Evolutionary conservation across 2,329 filamentous ascomycete species (phyloP).

Genomic region (Leptographium radiaticola): DNA sequence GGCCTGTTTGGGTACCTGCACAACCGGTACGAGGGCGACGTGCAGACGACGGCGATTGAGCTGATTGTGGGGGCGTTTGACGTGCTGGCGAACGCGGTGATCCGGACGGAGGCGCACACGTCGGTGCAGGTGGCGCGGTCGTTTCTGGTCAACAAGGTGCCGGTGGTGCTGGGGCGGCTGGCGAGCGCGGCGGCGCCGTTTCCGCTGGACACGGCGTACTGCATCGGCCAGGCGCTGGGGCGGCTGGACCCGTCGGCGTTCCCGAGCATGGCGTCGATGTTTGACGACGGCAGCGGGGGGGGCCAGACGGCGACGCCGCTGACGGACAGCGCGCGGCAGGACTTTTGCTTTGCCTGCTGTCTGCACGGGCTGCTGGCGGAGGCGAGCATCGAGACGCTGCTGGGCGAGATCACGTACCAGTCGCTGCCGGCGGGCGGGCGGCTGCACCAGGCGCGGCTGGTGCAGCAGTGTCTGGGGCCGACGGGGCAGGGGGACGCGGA

Average conservation of each 20-base stretch:
- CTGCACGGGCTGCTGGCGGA: slow-evolving; percentile 75
- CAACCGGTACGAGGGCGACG: slow-evolving; percentile 67
- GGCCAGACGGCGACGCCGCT: slow-evolving; percentile 45
- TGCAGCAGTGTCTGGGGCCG: slow-evolving; percentile 53
- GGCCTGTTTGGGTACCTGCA: slow-evolving; percentile 68
- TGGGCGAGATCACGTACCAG: slow-evolving; percentile 76
- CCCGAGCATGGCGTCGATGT: slow-evolving; percentile 45
- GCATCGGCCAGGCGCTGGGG: slow-evolving; percentile 58
- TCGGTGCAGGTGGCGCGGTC: slow-evolving; percentile 66
- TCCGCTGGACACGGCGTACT: slow-evolving; percentile 59
- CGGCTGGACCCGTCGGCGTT: slow-evolving; percentile 74
- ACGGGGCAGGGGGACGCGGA: slow-evolving; percentile 31
- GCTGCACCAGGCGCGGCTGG: slow-evolving; percentile 64
- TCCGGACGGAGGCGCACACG: slow-evolving; percentile 43
- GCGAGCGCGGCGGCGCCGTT: slow-evolving; percentile 51
- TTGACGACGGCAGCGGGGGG: slow-evolving; percentile 41
- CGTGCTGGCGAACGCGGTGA: slow-evolving; percentile 73
- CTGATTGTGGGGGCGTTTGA: slow-evolving; percentile 84
- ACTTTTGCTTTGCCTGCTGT: slow-evolving; percentile 85
- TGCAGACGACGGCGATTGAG: slow-evolving; percentile 65
- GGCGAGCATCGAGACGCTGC: slow-evolving; percentile 61
- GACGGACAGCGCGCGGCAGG: slow-evolving; percentile 45
- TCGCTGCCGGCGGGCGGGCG: slow-evolving; percentile 61
- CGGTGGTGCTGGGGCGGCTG: slow-evolving; percentile 38
- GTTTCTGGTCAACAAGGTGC: slow-evolving; percentile 63